Evolutionary conservation across 2,329 filamentous ascomycete species (phyloP), one percentile per base, ranked within the genome.

Genomic region (Stachybotrys elegans): DNA sequence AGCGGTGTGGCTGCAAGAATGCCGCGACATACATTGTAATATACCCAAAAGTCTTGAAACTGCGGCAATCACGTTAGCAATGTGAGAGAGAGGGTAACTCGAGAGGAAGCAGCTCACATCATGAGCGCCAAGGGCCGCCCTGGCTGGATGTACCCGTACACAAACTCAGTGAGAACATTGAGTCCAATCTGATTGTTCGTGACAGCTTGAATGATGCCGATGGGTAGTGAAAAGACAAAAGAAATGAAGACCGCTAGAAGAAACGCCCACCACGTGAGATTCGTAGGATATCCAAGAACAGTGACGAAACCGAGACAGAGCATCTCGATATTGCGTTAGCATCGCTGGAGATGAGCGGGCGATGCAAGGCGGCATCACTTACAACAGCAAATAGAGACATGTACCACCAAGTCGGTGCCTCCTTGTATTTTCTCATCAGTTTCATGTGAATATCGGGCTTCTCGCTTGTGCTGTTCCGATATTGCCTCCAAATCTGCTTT

Each of bases 61-160:
- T 79, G 43, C 16, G n/a, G 19, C 3, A 17, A 29, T n/a, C 25
- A 29, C 25, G 9, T 29, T 9, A 29, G 8, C 25, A 29, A n/a
- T n/a, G 11, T 5, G 5, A 13, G 5, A 32, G 14, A 16, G 17
- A 13, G 11, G 6, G 5, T 13, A 32, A 32, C 14, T 13, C 14
- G 29, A 32, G 21, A 36, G n/a, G 34, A n/a, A 6, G 36, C 20
- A 23, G 56, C 69, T 51, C 58, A 86, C 68, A 88, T 72, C 84
- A 90, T 89, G 48, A 88, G 76, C 0, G 82, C 85, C 43, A 89
- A 66, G 0, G 86, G 85, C 6, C 77, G 69, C 3, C 86, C 86
- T 0, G 84, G 84, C 49, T 87, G 83, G 54, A 89, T 85, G 55
- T 89, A 89, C 2, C 86, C 86, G 46, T 81, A 80, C 4, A 90